Evolutionary conservation across 148 eudicot species (phyloP).

Genomic region (Amaranthus hypochondriacus): DNA sequence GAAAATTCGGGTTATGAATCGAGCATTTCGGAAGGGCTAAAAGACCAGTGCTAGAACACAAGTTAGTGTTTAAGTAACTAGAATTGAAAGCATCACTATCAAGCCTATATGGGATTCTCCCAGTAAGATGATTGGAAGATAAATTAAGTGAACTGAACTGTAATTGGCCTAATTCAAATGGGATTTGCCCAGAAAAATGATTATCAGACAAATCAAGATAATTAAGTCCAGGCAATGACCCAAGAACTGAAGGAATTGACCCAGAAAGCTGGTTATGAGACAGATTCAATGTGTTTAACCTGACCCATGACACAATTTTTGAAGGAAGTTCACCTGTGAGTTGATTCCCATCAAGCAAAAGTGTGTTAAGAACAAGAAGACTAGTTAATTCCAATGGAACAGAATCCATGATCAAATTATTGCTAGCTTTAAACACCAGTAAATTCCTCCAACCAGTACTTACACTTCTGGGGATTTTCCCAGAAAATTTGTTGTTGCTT

Average conservation of each 20-base stretch:
- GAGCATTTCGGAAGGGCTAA: constrained; percentile 41
- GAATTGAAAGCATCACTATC: constrained; percentile 48
- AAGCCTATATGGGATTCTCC: constrained; percentile 44
- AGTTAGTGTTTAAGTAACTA: constrained; percentile 51
- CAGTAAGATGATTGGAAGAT: constrained; percentile 52
- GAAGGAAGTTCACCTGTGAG: constrained; percentile 64
- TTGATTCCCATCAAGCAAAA: constrained; percentile 53
- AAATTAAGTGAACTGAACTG: constrained; percentile 46
- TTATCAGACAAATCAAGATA: constrained; percentile 53
- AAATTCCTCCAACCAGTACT: constrained; percentile 40
- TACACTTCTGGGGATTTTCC: constrained; percentile 40
- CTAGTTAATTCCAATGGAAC: constrained; percentile 44
- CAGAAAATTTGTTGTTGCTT: constrained; percentile 53
- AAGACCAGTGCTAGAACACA: constrained; percentile 40
- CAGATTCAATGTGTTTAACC: constrained; percentile 41
- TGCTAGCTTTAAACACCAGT: constrained; percentile 45
- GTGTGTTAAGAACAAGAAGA: constrained; percentile 34
- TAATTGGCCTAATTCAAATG: constrained; percentile 44
- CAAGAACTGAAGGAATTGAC: constrained; percentile 40
- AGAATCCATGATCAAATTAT: constrained; percentile 45
- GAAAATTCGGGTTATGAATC: background rate
- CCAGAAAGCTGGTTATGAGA: constrained; percentile 51
- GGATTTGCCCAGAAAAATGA: constrained; percentile 54
- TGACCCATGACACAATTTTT: constrained; percentile 46
- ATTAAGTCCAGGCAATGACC: constrained; percentile 46